These are phyloP conservation scores for Pulicaria dysenterica DNA, from an alignment of 129 eudicot genomes.

Conservation along the genomic window DNA sequence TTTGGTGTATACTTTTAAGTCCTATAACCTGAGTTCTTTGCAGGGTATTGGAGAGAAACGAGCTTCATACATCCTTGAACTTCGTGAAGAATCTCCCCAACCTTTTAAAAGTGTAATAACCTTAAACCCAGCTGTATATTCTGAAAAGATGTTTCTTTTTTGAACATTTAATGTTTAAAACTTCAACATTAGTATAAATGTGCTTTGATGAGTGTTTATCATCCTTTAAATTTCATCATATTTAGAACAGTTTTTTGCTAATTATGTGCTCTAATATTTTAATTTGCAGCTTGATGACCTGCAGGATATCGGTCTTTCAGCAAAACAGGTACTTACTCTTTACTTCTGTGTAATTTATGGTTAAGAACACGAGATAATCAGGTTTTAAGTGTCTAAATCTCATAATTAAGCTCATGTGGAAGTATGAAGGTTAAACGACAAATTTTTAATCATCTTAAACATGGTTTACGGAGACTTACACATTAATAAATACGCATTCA, in stretches of 20 bases:
- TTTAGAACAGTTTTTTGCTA: not conserved
- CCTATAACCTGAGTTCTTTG: not conserved
- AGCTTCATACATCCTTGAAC: constrained; percentile 77
- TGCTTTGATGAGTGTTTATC: not conserved
- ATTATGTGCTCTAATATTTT: not conserved
- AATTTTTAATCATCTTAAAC: not conserved
- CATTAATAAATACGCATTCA: not conserved
- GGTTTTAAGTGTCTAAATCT: not conserved
- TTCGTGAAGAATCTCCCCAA: constrained; percentile 77
- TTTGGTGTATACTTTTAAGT: not conserved
- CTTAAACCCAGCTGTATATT: not conserved
- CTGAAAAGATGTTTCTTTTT: too few species aligned
- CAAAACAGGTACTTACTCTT: constrained; percentile 61
- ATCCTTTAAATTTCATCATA: not conserved
- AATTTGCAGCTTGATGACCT: constrained; percentile 80
- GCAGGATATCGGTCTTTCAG: constrained; percentile 78
- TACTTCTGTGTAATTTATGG: not conserved
- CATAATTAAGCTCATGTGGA: not conserved
- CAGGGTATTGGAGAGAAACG: constrained; percentile 94
- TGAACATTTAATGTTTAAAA: too few species aligned
- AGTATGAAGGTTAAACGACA: not conserved
- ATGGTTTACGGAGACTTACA: not conserved
- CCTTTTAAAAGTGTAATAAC: constrained; percentile 80
- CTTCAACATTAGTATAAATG: not conserved
- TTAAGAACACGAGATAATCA: not conserved